These are phyloP conservation scores for Diaporthe aspalathi DNA, from an alignment of 2,329 filamentous ascomycete genomes.

Conservation along the genomic window DNA sequence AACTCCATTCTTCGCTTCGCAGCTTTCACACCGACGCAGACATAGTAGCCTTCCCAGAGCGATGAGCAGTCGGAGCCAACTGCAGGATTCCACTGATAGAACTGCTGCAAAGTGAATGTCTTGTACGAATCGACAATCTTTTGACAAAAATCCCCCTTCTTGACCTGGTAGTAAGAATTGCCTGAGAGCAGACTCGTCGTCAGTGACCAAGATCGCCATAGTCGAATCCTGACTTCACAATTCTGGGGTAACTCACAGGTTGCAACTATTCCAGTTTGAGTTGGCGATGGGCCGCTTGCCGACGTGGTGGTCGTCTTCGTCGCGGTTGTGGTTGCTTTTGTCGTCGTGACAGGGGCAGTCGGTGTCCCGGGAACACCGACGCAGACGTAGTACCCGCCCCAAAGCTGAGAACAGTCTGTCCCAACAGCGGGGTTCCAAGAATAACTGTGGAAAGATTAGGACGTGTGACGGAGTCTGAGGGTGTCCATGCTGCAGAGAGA, in stretches of 20 bases:
- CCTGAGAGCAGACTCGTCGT: conserved; percentile 13
- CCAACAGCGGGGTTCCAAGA: too few relatives aligned
- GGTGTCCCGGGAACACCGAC: too few relatives aligned
- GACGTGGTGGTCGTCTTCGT: too few relatives aligned
- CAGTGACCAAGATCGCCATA: conserved; percentile 7
- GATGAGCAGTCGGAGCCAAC: not conserved
- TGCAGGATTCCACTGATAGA: not conserved
- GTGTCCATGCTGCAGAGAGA: too few relatives aligned
- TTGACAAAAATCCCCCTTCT: not conserved
- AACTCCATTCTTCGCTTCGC: too few relatives aligned
- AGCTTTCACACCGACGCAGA: not conserved
- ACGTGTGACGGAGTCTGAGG: too few relatives aligned
- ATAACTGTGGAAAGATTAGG: too few relatives aligned
- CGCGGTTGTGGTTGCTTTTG: too few relatives aligned
- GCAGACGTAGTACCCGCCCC: too few relatives aligned
- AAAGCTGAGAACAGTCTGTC: too few relatives aligned
- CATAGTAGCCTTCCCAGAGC: not conserved
- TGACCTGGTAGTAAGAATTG: conserved; percentile 2
- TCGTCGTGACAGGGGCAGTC: too few relatives aligned
- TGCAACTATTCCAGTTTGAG: not conserved
- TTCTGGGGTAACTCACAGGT: not conserved
- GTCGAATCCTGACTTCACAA: not conserved
- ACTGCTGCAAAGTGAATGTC: not conserved
- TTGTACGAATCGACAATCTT: not conserved
- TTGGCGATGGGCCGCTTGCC: not conserved